phyloP scores from a whole-genome alignment of 805 yeast genomes.

The Trichomonascus vanleenenianus region DNA sequence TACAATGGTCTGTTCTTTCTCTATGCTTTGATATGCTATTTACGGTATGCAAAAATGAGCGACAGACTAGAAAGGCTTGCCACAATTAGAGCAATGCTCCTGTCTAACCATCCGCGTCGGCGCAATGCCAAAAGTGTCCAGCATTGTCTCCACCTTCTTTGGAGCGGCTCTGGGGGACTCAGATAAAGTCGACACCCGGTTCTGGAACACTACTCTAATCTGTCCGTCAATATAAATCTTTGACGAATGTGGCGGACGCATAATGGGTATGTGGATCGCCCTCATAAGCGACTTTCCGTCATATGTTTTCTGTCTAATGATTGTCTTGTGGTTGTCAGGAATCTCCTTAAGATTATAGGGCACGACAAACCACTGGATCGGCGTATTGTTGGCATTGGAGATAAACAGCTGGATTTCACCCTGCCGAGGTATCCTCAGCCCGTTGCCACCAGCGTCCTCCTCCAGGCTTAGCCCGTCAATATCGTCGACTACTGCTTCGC shows the following conservation, averaged over 20 bases:
- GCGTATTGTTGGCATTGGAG: slow-evolving; percentile 26
- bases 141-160: too few relatives aligned
- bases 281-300: slow-evolving; percentile 17
- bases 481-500: neutral
- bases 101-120: too few relatives aligned
- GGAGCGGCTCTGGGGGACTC: too few relatives aligned
- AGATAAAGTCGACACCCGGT: slow-evolving; percentile 5
- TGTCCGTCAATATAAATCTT: slow-evolving; percentile 22
- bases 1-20: too few relatives aligned
- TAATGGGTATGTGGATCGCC: slow-evolving; percentile 27
- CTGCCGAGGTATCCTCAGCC: slow-evolving; percentile 26
- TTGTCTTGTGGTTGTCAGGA: slow-evolving; percentile 25
- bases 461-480: neutral
- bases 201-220: slow-evolving; percentile 27
- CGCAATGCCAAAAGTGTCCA: too few relatives aligned
- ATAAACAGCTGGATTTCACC: slow-evolving; percentile 30
- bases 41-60: too few relatives aligned
- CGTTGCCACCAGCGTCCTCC: slow-evolving; percentile 12
- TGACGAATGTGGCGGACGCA: slow-evolving; percentile 16
- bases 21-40: too few relatives aligned
- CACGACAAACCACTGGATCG: slow-evolving; percentile 26
- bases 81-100: too few relatives aligned
- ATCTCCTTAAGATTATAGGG: slow-evolving; percentile 27
- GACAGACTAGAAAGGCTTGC: too few relatives aligned
- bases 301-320: slow-evolving; percentile 26